These are phyloP conservation scores for Trametes cingulata DNA, from an alignment of 768 basidiomycete species.

Conservation along the genomic window DNA sequence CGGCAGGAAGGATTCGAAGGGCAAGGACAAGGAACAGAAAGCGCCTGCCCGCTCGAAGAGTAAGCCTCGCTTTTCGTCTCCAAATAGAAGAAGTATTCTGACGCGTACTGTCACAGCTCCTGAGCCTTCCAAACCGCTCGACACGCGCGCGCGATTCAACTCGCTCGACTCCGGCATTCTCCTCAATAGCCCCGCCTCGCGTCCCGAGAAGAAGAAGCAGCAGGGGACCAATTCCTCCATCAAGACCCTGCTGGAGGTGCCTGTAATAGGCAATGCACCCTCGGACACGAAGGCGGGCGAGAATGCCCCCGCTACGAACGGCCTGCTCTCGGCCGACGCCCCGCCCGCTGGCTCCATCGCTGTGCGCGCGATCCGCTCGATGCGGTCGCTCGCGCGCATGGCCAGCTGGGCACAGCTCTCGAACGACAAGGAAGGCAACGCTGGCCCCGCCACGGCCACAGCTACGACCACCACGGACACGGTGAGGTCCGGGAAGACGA, in stretches of 20 bases:
- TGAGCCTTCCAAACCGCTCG: slow-evolving; percentile 40
- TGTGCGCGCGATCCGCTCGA: slow-evolving; percentile 73
- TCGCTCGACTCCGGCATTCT: slow-evolving; percentile 54
- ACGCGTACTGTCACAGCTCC: slow-evolving; percentile 40
- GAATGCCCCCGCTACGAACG: slow-evolving; percentile 5
- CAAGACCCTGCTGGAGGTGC: slow-evolving; percentile 22
- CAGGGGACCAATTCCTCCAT: slow-evolving; percentile 17
- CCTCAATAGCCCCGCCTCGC: slow-evolving; percentile 33
- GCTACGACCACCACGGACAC: slow-evolving; percentile 21
- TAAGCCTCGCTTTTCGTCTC: slow-evolving; percentile 27
- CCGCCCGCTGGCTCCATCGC: slow-evolving; percentile 63
- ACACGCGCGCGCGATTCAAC: slow-evolving; percentile 56
- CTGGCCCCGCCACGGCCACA: slow-evolving; percentile 27
- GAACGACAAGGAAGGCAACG: slow-evolving; percentile 36
- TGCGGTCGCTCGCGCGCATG: slow-evolving; percentile 70
- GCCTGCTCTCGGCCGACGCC: slow-evolving; percentile 22
- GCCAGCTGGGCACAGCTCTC: slow-evolving; percentile 70
- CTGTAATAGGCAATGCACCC: neutral
- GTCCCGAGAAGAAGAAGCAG: slow-evolving; percentile 13
- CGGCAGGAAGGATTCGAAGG: slow-evolving; percentile 73
- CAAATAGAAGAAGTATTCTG: neutral
- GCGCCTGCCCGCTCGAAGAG: slow-evolving; percentile 43
- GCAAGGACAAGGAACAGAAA: slow-evolving; percentile 48
- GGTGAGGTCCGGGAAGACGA: slow-evolving; percentile 40
- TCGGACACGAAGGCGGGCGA: neutral